Evolutionary conservation across 2,329 filamentous ascomycete genomes (phyloP).

Genomic region (Cladophialophora carrionii): DNA sequence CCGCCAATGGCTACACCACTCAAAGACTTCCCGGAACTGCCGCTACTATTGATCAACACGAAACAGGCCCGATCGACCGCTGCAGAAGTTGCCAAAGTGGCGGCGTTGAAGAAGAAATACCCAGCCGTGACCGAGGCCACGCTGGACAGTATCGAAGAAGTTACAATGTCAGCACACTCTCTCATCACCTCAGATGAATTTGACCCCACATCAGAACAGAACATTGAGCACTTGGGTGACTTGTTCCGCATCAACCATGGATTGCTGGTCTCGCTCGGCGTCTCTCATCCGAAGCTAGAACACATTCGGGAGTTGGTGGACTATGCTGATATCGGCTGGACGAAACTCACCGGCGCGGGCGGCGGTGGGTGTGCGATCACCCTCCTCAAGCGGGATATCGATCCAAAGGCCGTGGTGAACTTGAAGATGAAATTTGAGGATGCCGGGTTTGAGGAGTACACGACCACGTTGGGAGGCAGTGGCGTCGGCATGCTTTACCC

Average conservation of each 20-base stretch:
- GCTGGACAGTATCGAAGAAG: slow-evolving; percentile 76
- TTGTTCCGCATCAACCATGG: slow-evolving; percentile 94
- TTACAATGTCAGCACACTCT: slow-evolving; percentile 60
- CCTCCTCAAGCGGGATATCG: slow-evolving; percentile 70
- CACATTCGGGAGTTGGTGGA: slow-evolving; percentile 89
- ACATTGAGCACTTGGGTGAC: slow-evolving; percentile 76
- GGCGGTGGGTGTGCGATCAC: slow-evolving; percentile 96
- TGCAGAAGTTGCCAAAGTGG: slow-evolving; percentile 85
- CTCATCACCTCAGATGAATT: slow-evolving; percentile 66
- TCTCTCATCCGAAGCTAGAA: slow-evolving; percentile 92
- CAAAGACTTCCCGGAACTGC: slow-evolving; percentile 88
- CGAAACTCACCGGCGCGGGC: slow-evolving; percentile 92
- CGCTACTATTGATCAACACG: slow-evolving; percentile 87
- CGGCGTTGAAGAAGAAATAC: slow-evolving; percentile 68
- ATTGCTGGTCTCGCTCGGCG: slow-evolving; percentile 83
- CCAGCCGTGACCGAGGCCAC: slow-evolving; percentile 78
- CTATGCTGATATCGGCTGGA: slow-evolving; percentile 88
- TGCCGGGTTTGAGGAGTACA: slow-evolving; percentile 81
- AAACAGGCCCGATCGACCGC: slow-evolving; percentile 83
- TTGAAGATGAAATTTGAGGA: slow-evolving; percentile 68
- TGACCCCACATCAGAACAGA: slow-evolving; percentile 64
- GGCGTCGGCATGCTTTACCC: slow-evolving; percentile 94
- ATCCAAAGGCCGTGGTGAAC: slow-evolving; percentile 59
- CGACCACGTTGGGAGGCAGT: slow-evolving; percentile 88
- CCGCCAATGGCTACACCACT: slow-evolving; percentile 77